Conservation (phyloP, 106 monocot species). For the Apostasia shenzhenica region DNA sequence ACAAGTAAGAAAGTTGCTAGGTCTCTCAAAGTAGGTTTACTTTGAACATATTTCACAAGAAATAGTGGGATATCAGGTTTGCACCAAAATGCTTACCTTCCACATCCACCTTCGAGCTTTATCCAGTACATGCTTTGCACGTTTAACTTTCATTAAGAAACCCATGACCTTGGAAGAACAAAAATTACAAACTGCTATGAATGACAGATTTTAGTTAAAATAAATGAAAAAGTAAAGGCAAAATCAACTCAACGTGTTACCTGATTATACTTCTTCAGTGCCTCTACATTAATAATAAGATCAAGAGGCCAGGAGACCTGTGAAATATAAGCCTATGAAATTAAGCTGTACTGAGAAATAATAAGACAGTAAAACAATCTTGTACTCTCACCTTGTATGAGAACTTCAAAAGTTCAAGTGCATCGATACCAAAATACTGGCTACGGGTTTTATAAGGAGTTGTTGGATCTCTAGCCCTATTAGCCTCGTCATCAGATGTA, state of each 20-base stretch:
- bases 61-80: too few relatives aligned
- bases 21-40: too few relatives aligned
- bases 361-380: neutral
- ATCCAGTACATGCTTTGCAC: constrained; percentile 86
- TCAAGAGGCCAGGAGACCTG: constrained; percentile 98
- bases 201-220: neutral
- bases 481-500: constrained; percentile 28
- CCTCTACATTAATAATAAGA: constrained; percentile 75
- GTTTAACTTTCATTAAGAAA: constrained; percentile 85
- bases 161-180: constrained; percentile 62
- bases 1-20: too few relatives aligned
- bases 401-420: constrained; percentile 76
- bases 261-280: constrained; percentile 91
- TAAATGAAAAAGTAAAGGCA: neutral
- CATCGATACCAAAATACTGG: constrained; percentile 62
- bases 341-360: neutral
- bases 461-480: constrained; percentile 8
- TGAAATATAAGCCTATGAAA: constrained; percentile 9
- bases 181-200: neutral
- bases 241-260: constrained; percentile 16
- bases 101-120: constrained; percentile 95
- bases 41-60: too few relatives aligned
- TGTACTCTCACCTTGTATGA: constrained; percentile 64
- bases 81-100: constrained; percentile 45
- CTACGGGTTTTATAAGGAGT: constrained; percentile 34